Base-by-base conservation (phyloP, 225 moss, liverwort and hornwort genomes). In the Sphagnum tenellum region DNA sequence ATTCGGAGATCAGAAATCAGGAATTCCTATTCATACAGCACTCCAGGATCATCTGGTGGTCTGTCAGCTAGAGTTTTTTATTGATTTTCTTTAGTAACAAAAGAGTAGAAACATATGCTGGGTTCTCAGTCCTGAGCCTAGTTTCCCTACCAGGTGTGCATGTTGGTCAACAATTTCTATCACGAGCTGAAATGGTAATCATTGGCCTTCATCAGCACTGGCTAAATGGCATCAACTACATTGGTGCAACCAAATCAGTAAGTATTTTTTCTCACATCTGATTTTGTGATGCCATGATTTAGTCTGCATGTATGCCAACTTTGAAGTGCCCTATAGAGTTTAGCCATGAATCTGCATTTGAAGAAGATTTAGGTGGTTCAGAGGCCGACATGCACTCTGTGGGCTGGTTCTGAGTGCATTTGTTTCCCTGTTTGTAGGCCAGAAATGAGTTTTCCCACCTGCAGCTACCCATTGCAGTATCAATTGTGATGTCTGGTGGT, bases 401-500 rank as follows among this genome's bases (percentile, higher is more conserved):
- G 29, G 29, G 29, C 29, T 29, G 29, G 29, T 29, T 29, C 29
- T 29, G 29, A 29, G 29, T 29, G 1, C 29, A 0, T 29, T 29
- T 29, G 29, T 29, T 29, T 29, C 29, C 29, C 29, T 29, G 29
- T 29, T 29, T 29, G 29, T 29, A 29, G 29, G 29, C 29, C 29
- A 29, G 29, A 29, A 29, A 29, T 29, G 29, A 29, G 29, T 29
- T 29, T 29, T 29, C 29, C 29, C 7, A 10, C 44, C 64, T 74
- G 59, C 74, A 69, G 47, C 70, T 78, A 48, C 86, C 86, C 52
- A 69, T 86, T 1, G 73, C 80, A 59, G 63, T 80, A 56, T 77
- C 82, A 49, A 78, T 83, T 47, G 86, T 86, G 3, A 86, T 86
- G 82, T 86, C 86, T 51, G 86, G 86, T 70, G 86, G 82, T 49